phyloP scores from a whole-genome alignment of 176 grass and related monocot species.

The Triticum monococcum region DNA sequence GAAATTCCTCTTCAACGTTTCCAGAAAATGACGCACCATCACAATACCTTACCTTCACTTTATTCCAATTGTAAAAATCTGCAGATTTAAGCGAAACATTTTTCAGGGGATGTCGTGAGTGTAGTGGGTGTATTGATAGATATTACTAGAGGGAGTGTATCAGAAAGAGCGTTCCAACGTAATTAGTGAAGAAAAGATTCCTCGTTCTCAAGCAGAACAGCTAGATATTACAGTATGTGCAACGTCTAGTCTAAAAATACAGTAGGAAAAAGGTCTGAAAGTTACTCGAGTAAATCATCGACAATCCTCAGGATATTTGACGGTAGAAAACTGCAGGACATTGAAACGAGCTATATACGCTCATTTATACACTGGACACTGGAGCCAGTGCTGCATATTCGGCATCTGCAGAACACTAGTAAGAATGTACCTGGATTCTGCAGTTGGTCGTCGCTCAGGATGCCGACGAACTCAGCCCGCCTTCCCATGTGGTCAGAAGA shows the following conservation, averaged over 20 bases:
- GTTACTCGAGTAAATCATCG: neutral
- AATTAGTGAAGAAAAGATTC: neutral
- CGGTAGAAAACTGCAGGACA: no score
- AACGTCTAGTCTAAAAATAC: neutral
- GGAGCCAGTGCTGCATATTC: no score
- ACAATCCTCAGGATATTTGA: neutral
- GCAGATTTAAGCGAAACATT: neutral
- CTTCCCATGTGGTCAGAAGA: conserved; percentile 63
- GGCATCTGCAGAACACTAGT: no score
- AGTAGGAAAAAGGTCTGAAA: neutral
- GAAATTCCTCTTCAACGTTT: conserved; percentile 47
- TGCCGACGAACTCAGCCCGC: conserved; percentile 53
- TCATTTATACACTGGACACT: no score
- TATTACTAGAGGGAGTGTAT: neutral
- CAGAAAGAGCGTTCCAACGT: neutral
- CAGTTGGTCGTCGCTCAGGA: conserved; percentile 54
- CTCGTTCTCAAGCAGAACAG: neutral
- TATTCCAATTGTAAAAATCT: conserved; percentile 99
- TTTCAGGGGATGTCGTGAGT: neutral
- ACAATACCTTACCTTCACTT: conserved; percentile 85
- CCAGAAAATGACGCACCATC: conserved; percentile 89
- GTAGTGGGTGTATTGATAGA: neutral
- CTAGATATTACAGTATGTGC: neutral
- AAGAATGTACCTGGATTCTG: conserved; percentile 61
- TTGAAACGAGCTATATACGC: no score